These are phyloP conservation scores for Trichosanthes cucumerina DNA, from an alignment of 306 rosid genomes.

Conservation along the genomic window DNA sequence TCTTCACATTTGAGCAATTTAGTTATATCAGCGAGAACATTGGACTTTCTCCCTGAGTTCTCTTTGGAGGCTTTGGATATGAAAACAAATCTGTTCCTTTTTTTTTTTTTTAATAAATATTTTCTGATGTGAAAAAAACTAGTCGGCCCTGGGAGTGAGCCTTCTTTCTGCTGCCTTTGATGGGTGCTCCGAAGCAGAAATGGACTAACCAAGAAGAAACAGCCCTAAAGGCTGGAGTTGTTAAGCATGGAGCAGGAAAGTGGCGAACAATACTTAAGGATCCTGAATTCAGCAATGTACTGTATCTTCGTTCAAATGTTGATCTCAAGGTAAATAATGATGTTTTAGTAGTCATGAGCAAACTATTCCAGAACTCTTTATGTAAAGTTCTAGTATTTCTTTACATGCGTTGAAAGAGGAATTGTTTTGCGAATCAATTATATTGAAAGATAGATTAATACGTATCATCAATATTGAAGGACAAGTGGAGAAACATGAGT, in stretches of 20 bases:
- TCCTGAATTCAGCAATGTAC: constrained; percentile 68
- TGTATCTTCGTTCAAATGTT: constrained; percentile 83
- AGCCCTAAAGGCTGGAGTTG: constrained; percentile 93
- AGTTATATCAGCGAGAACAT: no score
- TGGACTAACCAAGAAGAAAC: constrained; percentile 90
- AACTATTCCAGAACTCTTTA: background rate
- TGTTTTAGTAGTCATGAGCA: background rate
- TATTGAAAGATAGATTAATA: background rate
- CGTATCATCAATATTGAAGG: constrained; percentile 30
- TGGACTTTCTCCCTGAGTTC: background rate
- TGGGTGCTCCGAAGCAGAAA: constrained; percentile 99
- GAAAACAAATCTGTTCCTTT: background rate
- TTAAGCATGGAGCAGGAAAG: constrained; percentile 94
- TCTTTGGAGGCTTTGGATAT: background rate
- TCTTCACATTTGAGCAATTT: background rate
- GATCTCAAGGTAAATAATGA: constrained; percentile 70
- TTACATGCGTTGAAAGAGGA: background rate
- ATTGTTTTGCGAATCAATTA: background rate
- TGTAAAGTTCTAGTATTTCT: background rate
- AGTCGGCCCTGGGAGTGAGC: constrained; percentile 4
- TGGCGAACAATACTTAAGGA: constrained; percentile 97
- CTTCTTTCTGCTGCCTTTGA: constrained; percentile 22
- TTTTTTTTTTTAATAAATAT: background rate
- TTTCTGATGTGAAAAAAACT: background rate
- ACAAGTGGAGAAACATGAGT: constrained; percentile 95